Percentiles rank a stretch among this genome's conserved stretches.
phyloP scores from a whole-genome alignment of 805 yeast genomes.

The Wickerhamomyces sydowiorum region DNA sequence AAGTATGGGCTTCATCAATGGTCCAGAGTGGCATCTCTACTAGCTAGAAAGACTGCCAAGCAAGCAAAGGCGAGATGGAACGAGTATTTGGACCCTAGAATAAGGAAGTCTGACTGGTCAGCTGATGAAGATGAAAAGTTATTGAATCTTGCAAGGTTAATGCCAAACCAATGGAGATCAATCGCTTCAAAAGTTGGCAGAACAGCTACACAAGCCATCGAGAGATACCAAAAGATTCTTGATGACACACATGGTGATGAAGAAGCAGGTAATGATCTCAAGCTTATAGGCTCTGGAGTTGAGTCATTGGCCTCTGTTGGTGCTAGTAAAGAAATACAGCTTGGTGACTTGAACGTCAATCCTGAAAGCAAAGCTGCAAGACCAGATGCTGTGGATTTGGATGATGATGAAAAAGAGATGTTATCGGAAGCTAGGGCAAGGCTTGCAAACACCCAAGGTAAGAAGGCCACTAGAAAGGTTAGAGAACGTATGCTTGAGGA shows the following conservation, averaged over 20 bases:
- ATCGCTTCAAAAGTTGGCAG: conserved; percentile 78
- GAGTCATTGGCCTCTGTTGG: conserved; percentile 39
- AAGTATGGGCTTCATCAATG: conserved; percentile 94
- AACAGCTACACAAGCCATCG: conserved; percentile 83
- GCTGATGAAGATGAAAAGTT: conserved; percentile 71
- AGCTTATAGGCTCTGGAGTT: conserved; percentile 45
- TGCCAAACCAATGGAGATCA: conserved; percentile 94
- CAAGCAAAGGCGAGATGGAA: conserved; percentile 93
- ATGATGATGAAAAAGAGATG: conserved; percentile 90
- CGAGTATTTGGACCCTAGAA: conserved; percentile 76
- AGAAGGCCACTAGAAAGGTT: conserved; percentile 86
- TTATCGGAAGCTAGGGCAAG: conserved; percentile 91
- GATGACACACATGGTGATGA: conserved; percentile 42
- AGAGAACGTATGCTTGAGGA: conserved; percentile 81
- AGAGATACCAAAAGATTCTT: conserved; percentile 70
- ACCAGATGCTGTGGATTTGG: conserved; percentile 75
- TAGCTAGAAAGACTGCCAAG: conserved; percentile 80
- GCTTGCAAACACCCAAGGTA: conserved; percentile 87
- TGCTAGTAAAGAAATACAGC: conserved; percentile 24
- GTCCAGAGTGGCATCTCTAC: conserved; percentile 84
- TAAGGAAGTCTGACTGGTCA: conserved; percentile 64
- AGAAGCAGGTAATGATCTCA: conserved; percentile 25
- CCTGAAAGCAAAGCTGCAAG: conserved; percentile 77
- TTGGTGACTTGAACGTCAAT: conserved; percentile 59
- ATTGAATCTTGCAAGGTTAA: conserved; percentile 53